These are phyloP conservation scores for Tillandsia leiboldiana DNA, from an alignment of 176 grass and related monocot genomes.

Conservation along the genomic window DNA sequence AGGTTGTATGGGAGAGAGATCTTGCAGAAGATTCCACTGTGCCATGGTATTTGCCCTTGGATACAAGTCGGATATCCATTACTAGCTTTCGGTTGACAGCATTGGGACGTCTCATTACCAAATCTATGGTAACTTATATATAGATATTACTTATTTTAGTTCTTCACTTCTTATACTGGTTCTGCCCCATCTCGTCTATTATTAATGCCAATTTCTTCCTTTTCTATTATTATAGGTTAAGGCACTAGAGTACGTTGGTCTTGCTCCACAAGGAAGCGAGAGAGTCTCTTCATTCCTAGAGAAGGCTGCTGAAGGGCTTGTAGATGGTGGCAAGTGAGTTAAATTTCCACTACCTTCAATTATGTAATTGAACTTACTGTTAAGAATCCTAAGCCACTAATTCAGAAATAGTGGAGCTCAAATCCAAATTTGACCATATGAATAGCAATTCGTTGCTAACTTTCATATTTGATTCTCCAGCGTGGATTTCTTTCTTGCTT, in stretches of 20 bases:
- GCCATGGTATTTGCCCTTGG: conserved; percentile 91
- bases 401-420: not conserved
- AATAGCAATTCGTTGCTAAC: not conserved
- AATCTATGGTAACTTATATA: conserved; percentile 47
- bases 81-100: conserved; percentile 88
- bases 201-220: not conserved
- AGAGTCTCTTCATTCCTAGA: conserved; percentile 78
- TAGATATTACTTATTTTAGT: conserved; percentile 3
- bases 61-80: conserved; percentile 62
- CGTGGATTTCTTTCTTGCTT: not conserved
- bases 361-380: too few species aligned
- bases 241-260: conserved; percentile 55
- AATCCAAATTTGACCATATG: too few species aligned
- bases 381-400: not conserved
- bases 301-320: conserved; percentile 81
- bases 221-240: conserved; percentile 55
- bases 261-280: conserved; percentile 72
- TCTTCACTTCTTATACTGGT: not conserved
- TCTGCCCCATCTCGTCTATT: not conserved
- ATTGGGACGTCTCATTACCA: conserved; percentile 66
- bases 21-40: conserved; percentile 72
- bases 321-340: conserved; percentile 87
- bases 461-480: not conserved
- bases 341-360: not conserved
- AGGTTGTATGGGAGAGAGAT: conserved; percentile 92